Conservation (phyloP, 2,329 filamentous ascomycete genomes). For the Fusarium tuaranense region DNA sequence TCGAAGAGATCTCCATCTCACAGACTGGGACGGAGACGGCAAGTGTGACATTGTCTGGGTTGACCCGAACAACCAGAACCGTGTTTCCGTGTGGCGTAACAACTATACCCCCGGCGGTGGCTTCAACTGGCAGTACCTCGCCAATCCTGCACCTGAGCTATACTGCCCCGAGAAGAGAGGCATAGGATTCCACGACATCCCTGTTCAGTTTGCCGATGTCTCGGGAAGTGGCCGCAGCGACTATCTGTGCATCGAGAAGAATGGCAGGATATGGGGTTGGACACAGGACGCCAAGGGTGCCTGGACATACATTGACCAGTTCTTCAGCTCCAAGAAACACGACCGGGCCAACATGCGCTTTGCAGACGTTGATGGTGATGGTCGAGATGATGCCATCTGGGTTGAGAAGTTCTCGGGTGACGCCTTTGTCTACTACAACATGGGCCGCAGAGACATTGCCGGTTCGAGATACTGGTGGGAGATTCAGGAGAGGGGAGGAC, state of each 20-base stretch:
- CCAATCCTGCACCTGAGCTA: background rate
- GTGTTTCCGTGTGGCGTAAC: background rate
- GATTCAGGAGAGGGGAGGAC: background rate
- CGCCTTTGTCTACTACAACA: background rate
- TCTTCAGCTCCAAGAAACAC: background rate
- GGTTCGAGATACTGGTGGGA: background rate
- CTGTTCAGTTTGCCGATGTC: background rate
- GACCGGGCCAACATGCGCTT: background rate
- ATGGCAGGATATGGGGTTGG: background rate
- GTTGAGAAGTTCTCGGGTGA: background rate
- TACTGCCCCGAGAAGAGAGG: background rate
- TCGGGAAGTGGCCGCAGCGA: background rate
- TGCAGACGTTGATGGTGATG: background rate
- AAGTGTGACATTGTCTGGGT: background rate
- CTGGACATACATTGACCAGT: background rate
- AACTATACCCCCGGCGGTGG: background rate
- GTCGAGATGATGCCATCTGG: background rate
- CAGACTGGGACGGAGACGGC: background rate
- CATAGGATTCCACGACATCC: background rate
- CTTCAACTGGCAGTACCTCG: background rate
- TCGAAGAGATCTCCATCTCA: background rate
- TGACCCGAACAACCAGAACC: background rate
- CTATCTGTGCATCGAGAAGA: background rate
- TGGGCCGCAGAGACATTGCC: background rate
- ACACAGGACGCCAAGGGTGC: background rate